phyloP scores from a whole-genome alignment of 2,329 filamentous ascomycete species.

The Clonostachys byssicola region DNA sequence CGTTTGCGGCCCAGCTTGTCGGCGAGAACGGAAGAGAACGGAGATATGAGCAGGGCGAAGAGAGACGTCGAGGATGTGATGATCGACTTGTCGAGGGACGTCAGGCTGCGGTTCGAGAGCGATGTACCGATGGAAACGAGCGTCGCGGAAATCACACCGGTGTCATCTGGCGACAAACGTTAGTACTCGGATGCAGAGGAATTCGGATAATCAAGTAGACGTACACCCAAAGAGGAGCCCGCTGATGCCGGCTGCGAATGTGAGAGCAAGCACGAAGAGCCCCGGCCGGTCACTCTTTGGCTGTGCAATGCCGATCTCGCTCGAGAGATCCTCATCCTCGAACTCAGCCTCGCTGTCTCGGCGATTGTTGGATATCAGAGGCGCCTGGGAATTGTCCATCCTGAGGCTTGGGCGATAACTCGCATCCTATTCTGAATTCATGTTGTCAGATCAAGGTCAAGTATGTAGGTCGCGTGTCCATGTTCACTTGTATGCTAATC shows the following conservation, averaged over 20 bases:
- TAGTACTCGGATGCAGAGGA: not conserved
- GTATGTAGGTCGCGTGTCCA: no score
- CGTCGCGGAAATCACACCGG: conserved; percentile 65
- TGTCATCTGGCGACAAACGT: conserved; percentile 46
- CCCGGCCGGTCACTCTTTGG: conserved; percentile 30
- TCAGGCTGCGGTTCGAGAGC: conserved; percentile 51
- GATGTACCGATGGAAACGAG: conserved; percentile 59
- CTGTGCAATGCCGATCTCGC: conserved; percentile 12
- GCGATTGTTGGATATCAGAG: conserved; percentile 24
- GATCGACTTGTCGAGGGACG: conserved; percentile 63
- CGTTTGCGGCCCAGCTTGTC: conserved; percentile 57
- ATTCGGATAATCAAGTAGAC: conserved; percentile 13
- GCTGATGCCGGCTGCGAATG: conserved; percentile 61
- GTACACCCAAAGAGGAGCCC: conserved; percentile 65
- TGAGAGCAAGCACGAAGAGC: conserved; percentile 56
- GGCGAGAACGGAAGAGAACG: conserved; percentile 60
- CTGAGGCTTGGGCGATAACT: conserved; percentile 1
- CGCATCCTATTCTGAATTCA: not conserved
- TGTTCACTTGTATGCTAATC: no score
- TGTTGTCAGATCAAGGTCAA: no score
- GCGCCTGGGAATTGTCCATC: conserved; percentile 31
- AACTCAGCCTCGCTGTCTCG: conserved; percentile 22
- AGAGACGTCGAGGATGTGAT: conserved; percentile 68
- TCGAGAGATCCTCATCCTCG: conserved; percentile 12
- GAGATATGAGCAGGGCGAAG: conserved; percentile 60